These are phyloP conservation scores for Mrakia blollopis DNA, from an alignment of 768 basidiomycete species.

Conservation along the genomic window DNA sequence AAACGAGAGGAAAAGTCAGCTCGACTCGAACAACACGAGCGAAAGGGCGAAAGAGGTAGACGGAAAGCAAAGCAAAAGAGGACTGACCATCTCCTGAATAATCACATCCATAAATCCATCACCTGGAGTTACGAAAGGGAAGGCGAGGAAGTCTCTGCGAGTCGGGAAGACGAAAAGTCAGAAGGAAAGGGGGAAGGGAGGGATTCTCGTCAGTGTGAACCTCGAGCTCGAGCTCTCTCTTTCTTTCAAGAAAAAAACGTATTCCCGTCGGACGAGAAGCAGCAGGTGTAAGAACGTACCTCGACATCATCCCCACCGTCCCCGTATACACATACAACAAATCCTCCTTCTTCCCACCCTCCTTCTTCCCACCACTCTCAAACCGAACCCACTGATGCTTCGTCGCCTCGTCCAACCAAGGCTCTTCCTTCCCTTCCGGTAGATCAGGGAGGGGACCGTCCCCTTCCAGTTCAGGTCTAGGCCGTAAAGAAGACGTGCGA, in stretches of 20 bases:
- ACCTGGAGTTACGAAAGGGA: slow-evolving; percentile 42
- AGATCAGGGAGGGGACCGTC: neutral
- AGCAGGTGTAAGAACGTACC: no score
- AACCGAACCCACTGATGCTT: slow-evolving; percentile 34
- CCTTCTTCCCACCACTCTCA: neutral
- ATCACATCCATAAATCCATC: slow-evolving; percentile 43
- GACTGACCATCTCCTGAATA: slow-evolving; percentile 35
- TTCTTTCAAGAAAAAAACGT: neutral
- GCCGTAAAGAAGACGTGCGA: no score
- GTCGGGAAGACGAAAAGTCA: neutral
- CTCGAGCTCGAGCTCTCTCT: neutral
- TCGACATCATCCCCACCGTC: slow-evolving; percentile 36
- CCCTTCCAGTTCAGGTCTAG: neutral
- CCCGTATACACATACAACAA: slow-evolving; percentile 40
- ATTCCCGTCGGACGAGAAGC: no score
- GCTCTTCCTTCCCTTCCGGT: neutral
- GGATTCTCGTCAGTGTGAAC: neutral
- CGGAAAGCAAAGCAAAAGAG: no score
- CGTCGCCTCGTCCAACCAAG: neutral
- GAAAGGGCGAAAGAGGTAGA: no score
- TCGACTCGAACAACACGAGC: neutral
- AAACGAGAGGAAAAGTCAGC: neutral
- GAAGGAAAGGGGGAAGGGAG: slow-evolving; percentile 29
- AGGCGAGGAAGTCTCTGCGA: slow-evolving; percentile 44
- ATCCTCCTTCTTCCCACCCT: slow-evolving; percentile 32